Conservation (phyloP, 805 yeast species). For the Cyberlindnera galapagoensis region DNA sequence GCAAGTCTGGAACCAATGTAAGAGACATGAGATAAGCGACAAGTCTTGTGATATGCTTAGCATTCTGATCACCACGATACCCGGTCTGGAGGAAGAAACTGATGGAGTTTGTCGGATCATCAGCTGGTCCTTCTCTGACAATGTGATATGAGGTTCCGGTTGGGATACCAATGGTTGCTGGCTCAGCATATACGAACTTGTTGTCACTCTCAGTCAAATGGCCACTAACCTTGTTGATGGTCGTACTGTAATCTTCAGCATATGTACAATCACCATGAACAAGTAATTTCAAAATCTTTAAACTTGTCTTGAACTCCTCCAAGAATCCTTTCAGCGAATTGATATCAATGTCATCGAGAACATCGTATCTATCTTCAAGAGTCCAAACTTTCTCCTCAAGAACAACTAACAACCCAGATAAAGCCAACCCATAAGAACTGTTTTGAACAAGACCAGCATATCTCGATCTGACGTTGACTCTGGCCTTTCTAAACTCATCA, state of each 20-base stretch:
- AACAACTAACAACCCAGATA: slow-evolving; percentile 42
- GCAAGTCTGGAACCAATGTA: slow-evolving; percentile 38
- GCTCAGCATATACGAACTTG: slow-evolving; percentile 11
- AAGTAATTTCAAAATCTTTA: slow-evolving; percentile 35
- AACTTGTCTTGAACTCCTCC: slow-evolving; percentile 19
- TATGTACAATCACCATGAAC: slow-evolving; percentile 43
- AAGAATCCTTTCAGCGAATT: slow-evolving; percentile 29
- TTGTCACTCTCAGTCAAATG: slow-evolving; percentile 24
- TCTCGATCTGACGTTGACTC: slow-evolving; percentile 40
- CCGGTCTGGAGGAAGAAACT: slow-evolving; percentile 56
- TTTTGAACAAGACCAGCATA: slow-evolving; percentile 38
- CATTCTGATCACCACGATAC: slow-evolving; percentile 27
- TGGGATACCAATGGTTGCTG: slow-evolving; percentile 34
- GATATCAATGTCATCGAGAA: slow-evolving; percentile 42
- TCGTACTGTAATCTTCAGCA: slow-evolving; percentile 19
- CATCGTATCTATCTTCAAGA: slow-evolving; percentile 48
- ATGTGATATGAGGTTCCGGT: slow-evolving; percentile 31
- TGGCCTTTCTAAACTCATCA: slow-evolving; percentile 37
- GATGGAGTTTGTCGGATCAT: slow-evolving; percentile 48
- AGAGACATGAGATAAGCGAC: slow-evolving; percentile 40
- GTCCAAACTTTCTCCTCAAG: slow-evolving; percentile 54
- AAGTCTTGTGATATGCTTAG: slow-evolving; percentile 38
- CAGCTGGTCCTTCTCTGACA: slow-evolving; percentile 28
- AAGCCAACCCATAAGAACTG: slow-evolving; percentile 41
- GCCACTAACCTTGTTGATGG: slow-evolving; percentile 23